Base-by-base conservation (phyloP, 495 filamentous ascomycete species). In the Xylaria flabelliformis region DNA sequence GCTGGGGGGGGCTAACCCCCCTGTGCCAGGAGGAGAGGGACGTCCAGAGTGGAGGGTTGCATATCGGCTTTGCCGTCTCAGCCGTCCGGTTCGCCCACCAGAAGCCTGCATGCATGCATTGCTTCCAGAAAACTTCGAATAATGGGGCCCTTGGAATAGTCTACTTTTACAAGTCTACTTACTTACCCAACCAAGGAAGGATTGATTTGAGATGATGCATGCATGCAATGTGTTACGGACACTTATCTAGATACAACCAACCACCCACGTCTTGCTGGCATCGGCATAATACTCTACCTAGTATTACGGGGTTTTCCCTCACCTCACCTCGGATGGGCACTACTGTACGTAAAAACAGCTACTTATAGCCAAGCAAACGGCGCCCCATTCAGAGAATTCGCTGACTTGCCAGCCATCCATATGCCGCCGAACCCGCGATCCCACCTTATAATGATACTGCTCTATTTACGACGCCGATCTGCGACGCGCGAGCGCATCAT, bases 41-140 rank as follows among this genome's bases (percentile, higher is more conserved):
- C 51, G 53, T 46, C 39, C 1, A 48, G 24, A 61, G 67, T 70
- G 68, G 68, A 70, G 68, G 68, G 58, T 71, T 65, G n/a, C 62
- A 72, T 61, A 44, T 72, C 70, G 70, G 70, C 70, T 72, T 66
- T 67, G 70, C 70, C 70, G 70, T 72, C 70, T 66, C 70, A 72
- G 63, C 70, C 70, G 70, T 66, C 70, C 39, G 61, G 61, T 59
- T 71, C 62, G 21, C 36, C 15, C n/a, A 26, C 32, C 4, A 65
- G 19, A 46, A 13, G n/a, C 29, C 17, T 19, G 48, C 64, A 39
- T 19, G 48, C 64, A 53, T 36, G 61, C 65, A 68, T 63, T 48
- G 44, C 41, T 72, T 72, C 70, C 41, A 44, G 70, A 72, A 72
- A 61, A 44, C 70, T 72, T 72, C 70, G 50, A 72, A n/a, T 39